Conservation (phyloP, 345 rosid species). For the Turnera subulata region DNA sequence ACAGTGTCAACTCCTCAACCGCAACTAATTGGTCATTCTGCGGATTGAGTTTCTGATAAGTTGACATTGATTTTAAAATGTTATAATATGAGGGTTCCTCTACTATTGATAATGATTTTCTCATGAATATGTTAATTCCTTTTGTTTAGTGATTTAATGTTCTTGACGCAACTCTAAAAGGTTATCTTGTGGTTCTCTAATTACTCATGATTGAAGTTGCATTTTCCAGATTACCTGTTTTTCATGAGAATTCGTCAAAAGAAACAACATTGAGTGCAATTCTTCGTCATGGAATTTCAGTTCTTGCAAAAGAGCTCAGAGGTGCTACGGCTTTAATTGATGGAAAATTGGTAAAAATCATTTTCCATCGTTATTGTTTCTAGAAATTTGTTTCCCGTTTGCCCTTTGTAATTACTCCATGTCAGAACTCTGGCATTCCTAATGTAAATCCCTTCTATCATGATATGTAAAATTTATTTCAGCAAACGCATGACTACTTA, state of each 20-base stretch:
- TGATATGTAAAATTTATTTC: too few relatives aligned
- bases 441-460: too few relatives aligned
- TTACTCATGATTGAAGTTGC: constrained; percentile 8
- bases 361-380: constrained; percentile 1
- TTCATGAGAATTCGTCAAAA: constrained; percentile 34
- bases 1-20: too few relatives aligned
- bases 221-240: constrained; percentile 54
- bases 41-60: too few relatives aligned
- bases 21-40: too few relatives aligned
- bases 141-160: background rate
- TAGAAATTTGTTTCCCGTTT: background rate
- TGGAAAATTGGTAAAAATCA: constrained; percentile 66
- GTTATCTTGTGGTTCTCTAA: constrained; percentile 3
- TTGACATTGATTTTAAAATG: too few relatives aligned
- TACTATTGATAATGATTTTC: too few relatives aligned
- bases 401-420: background rate
- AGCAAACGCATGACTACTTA: background rate
- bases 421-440: too few relatives aligned
- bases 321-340: constrained; percentile 71
- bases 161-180: constrained; percentile 3
- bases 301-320: constrained; percentile 57
- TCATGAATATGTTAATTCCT: too few relatives aligned
- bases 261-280: constrained; percentile 40
- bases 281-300: constrained; percentile 57
- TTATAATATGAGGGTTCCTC: too few relatives aligned